Conservation (phyloP, 805 yeast genomes). For the Pichia californica region DNA sequence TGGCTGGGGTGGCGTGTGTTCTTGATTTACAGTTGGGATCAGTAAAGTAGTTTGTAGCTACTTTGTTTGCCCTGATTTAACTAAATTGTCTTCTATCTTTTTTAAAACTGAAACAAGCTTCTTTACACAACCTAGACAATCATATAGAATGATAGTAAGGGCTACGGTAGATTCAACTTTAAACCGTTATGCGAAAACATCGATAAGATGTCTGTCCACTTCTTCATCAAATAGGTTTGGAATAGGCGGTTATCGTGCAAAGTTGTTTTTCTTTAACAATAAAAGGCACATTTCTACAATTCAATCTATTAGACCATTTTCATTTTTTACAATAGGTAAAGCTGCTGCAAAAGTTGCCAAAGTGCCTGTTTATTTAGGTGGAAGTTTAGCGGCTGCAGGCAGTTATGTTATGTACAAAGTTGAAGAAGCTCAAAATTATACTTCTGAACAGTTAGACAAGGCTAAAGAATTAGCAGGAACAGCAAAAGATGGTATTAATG, state of each 20-base stretch:
- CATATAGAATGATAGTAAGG: not conserved
- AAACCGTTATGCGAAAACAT: not conserved
- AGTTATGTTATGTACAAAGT: conserved; percentile 88
- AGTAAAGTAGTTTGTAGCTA: too few relatives aligned
- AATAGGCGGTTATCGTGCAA: not conserved
- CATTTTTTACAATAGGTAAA: conserved; percentile 41
- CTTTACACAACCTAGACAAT: too few relatives aligned
- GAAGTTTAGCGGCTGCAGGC: conserved; percentile 91
- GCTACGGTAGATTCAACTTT: not conserved
- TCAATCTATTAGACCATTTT: conserved; percentile 17
- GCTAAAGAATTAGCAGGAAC: conserved; percentile 58
- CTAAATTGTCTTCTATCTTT: too few relatives aligned
- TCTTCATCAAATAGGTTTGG: conserved; percentile 1
- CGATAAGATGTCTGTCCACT: not conserved
- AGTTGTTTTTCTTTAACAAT: not conserved
- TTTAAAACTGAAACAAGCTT: too few relatives aligned
- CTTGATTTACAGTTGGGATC: too few relatives aligned
- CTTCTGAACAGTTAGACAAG: conserved; percentile 58
- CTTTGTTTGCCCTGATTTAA: too few relatives aligned
- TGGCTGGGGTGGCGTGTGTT: conserved; percentile 1
- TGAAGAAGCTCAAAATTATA: conserved; percentile 72
- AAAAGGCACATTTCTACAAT: conserved; percentile 3
- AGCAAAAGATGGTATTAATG: conserved; percentile 38
- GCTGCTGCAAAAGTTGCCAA: conserved; percentile 48
- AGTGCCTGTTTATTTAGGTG: conserved; percentile 80